Evolutionary conservation across 2,329 filamentous ascomycete genomes (phyloP), one percentile per base, ranked within the genome.

Genomic region (Ophioceras dolichostomum): DNA sequence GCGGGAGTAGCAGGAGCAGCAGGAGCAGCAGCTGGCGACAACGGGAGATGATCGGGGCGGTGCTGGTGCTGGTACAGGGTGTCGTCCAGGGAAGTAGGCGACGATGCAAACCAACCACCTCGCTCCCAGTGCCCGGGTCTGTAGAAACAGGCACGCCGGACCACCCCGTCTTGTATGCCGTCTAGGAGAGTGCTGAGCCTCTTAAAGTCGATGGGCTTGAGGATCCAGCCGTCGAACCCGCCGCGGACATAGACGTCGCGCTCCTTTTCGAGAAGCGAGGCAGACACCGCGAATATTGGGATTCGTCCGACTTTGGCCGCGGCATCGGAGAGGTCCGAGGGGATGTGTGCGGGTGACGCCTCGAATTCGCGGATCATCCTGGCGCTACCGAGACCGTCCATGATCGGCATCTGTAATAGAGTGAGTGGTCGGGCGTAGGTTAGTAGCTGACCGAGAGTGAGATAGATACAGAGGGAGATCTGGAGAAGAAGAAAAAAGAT

Each of bases 81-180:
- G 19, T 37, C 41, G 34, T 39, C n/a, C n/a, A n/a, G n/a, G n/a
- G n/a, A n/a, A n/a, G n/a, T n/a, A n/a, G n/a, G n/a, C n/a, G n/a
- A n/a, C n/a, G n/a, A n/a, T n/a, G n/a, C 38, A 39, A 94, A 91
- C 86, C 86, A 94, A 1, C 87, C 87, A 4, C 87, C 87, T n/a
- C 65, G 62, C 47, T 93, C 86, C 87, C 86, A 94, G 32, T 77
- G 56, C 0, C 86, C 85, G 3, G 74, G 64, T 32, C 65, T 57
- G 50, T 93, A 93, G 1, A 87, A 52, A 47, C 75, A 79, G n/a
- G 64, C 56, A 14, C 70, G 57, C 14, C 84, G 68, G 1, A 68
- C 59, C 0, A 70, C 58, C 1, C 69, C 60, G 32, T 83, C 69
- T 3, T 75, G 66, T 28, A 91, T 83, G 1, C 84, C 85, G 1